Base-by-base conservation (phyloP, 148 eudicot genomes). In the Diospyros lotus region DNA sequence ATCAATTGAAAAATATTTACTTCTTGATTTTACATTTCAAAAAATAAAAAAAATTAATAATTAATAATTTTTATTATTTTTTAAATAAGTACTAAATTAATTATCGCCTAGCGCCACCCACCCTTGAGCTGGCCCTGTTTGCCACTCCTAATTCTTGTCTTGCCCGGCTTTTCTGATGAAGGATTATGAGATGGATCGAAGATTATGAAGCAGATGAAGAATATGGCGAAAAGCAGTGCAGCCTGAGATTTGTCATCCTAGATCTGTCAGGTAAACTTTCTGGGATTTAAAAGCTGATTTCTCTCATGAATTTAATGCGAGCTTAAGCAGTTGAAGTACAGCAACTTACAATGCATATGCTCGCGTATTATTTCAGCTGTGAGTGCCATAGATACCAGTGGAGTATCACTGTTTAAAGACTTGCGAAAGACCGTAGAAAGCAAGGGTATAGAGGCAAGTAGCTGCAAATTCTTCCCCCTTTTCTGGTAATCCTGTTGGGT, bases 121-220 rank as follows among this genome's bases (percentile, higher is more conserved):
- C 28, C 0, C 28, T 28, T 28, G 28, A 28, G 28, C 28, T 28
- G 28, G 28, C 28, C 28, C 28, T 28, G 28, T 28, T 28, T 28
- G 28, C 45, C 38, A 9, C 0, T 41, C 41, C 13, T 55, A 48
- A 75, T 48, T 7, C 46, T 62, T 38, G 8, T 38, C 62, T 40
- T 61, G 15, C 18, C 68, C 13, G 61, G 1, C 9, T 41, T 45
- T 46, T 61, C 38, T 45, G 4, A 42, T 58, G 42, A 62, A 87
- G 90, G 82, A 84, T 87, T 74, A 66, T 82, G 74, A 84, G 90
- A 71, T 87, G 90, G 90, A 80, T 87, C 55, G 81, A 80, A 82
- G 90, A 87, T 14, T 76, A 59, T 66, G 86, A 84, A 77, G 66
- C 69, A 53, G 84, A 82, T 40, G 83, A 81, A 63, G 83, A 81